Conservation (phyloP, 768 basidiomycete species). For the Paxillus involutus region DNA sequence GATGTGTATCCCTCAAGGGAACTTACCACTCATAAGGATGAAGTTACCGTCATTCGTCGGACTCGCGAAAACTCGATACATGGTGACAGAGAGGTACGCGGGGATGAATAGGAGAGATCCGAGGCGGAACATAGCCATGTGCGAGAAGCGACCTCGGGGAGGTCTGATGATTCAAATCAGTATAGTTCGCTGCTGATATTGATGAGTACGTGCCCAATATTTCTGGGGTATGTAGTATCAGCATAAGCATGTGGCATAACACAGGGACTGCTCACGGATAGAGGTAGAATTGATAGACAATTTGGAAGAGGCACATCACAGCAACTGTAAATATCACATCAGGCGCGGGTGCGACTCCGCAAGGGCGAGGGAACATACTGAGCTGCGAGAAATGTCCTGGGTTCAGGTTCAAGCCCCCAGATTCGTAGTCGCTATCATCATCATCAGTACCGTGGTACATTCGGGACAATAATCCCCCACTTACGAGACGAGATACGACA, state of each 20-base stretch:
- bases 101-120: constrained; percentile 88
- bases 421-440: constrained; percentile 62
- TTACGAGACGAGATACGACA: constrained; percentile 76
- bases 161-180: constrained; percentile 45
- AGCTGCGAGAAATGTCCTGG: constrained; percentile 92
- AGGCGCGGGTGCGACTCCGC: constrained; percentile 3
- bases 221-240: constrained; percentile 36
- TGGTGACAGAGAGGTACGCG: constrained; percentile 77
- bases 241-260: not conserved
- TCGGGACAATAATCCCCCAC: not conserved
- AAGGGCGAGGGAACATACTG: constrained; percentile 45
- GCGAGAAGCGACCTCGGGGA: constrained; percentile 80
- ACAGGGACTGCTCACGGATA: constrained; percentile 65
- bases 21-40: constrained; percentile 78
- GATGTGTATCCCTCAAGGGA: constrained; percentile 4
- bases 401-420: constrained; percentile 89
- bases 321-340: constrained; percentile 55
- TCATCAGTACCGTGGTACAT: not conserved
- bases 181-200: not conserved
- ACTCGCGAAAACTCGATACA: constrained; percentile 74
- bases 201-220: constrained; percentile 53
- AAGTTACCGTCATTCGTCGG: constrained; percentile 67
- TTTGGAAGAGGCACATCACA: constrained; percentile 92
- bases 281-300: constrained; percentile 87
- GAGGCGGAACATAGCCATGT: constrained; percentile 87